These are phyloP conservation scores for Hemileccinum impolitum DNA, from an alignment of 768 basidiomycete species.

Conservation along the genomic window DNA sequence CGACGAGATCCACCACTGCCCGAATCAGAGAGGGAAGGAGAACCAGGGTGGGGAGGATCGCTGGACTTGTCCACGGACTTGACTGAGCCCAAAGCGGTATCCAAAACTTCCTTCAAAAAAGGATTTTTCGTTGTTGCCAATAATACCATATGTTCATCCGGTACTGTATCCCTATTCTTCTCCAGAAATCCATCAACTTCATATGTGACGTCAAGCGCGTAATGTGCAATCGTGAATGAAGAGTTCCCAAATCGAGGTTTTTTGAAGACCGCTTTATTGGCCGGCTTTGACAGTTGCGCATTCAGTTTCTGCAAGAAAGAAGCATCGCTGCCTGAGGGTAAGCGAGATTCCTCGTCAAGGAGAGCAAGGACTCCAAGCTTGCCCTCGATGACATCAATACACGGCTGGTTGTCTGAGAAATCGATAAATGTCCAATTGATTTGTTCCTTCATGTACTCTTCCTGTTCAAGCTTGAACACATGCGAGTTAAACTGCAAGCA, in stretches of 20 bases:
- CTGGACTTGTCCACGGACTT: slow-evolving; percentile 49
- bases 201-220: slow-evolving; percentile 97
- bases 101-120: slow-evolving; percentile 93
- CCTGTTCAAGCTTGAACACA: slow-evolving; percentile 98
- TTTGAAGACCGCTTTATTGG: slow-evolving; percentile 88
- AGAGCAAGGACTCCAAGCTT: slow-evolving; percentile 93
- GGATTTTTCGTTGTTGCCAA: slow-evolving; percentile 84
- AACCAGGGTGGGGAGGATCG: slow-evolving; percentile 60
- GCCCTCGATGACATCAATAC: slow-evolving; percentile 98
- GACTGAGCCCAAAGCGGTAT: slow-evolving; percentile 77
- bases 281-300: slow-evolving; percentile 77
- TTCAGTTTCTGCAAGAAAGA: slow-evolving; percentile 94
- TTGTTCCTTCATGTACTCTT: slow-evolving; percentile 97
- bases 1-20: slow-evolving; percentile 76
- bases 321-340: slow-evolving; percentile 88
- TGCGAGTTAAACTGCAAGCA: slow-evolving; percentile 88
- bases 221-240: slow-evolving; percentile 97
- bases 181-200: slow-evolving; percentile 98
- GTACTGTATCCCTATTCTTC: slow-evolving; percentile 98
- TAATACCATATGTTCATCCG: slow-evolving; percentile 93
- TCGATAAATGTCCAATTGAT: slow-evolving; percentile 99
- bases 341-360: slow-evolving; percentile 95
- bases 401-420: slow-evolving; percentile 98
- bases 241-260: slow-evolving; percentile 99
- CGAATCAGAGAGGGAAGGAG: slow-evolving; percentile 77